Evolutionary conservation across 2,329 filamentous ascomycete genomes (phyloP).

Genomic region (Immersiporthe knoxdaviesiana): DNA sequence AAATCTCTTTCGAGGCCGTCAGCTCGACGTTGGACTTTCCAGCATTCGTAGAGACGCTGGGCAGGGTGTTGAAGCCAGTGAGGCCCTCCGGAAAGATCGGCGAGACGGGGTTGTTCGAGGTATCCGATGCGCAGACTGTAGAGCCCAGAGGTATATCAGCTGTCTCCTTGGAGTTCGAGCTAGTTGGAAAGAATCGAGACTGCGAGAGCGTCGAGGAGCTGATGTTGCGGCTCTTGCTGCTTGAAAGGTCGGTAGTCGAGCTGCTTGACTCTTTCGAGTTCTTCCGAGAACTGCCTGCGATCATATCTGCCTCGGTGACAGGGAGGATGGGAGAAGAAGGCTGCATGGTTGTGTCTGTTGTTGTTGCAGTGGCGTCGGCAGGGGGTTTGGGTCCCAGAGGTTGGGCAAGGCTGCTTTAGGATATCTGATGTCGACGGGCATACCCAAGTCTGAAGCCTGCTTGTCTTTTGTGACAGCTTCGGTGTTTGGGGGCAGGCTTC

Average conservation of each 20-base stretch:
- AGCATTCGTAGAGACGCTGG: neutral
- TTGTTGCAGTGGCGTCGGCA: no score
- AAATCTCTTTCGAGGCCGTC: neutral
- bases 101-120: neutral
- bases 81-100: neutral
- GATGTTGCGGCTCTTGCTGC: neutral
- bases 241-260: neutral
- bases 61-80: neutral
- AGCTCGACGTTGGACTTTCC: neutral
- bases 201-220: constrained; percentile 1
- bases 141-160: no score
- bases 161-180: neutral
- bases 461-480: neutral
- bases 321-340: neutral
- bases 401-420: neutral
- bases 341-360: neutral
- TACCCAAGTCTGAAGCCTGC: neutral
- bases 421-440: neutral
- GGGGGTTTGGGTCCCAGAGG: neutral
- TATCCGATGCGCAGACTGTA: no score
- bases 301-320: neutral
- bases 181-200: constrained; percentile 3
- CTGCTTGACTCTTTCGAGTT: neutral
- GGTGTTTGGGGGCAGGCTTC: neutral
- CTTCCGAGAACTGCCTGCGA: neutral